Evolutionary conservation across 148 eudicot genomes (phyloP), one percentile per base, ranked within the genome.

Genomic region (Silene uniflora): DNA sequence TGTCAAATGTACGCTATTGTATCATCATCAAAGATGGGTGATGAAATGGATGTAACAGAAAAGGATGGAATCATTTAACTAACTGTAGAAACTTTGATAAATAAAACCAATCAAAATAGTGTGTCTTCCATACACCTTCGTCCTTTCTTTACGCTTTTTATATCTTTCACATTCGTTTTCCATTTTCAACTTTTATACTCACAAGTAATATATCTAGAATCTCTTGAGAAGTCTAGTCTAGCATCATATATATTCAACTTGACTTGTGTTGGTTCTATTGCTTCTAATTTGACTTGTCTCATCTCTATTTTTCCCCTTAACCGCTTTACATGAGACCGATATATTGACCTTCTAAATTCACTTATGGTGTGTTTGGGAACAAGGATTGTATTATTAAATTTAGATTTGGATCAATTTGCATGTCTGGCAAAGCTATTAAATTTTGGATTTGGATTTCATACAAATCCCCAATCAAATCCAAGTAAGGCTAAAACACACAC

Each of bases 171-270:
- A 24, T 35, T 59, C 21, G 8, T 46, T 24, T 46, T 61, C 47
- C 32, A 25, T 73, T 10, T 62, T 63, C 22, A 55, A 62, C 39
- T 73, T 39, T 39, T 39, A 39, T 39, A 6, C 44, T 39, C 44
- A 39, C 2, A 58, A n/a, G n/a, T n/a, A n/a, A n/a, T n/a, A n/a
- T 13, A 58, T 79, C 77, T 79, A 79, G 81, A 79, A 79, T 73
- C 52, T 49, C 10, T 7, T 17, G 67, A 67, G 17, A 35, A 23
- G 14, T 12, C 0, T 13, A 11, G 56, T 52, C 56, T 13, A 52
- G 4, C 56, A 1, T 52, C 17, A 52, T 16, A 4, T 10, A 52
- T 52, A 52, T 52, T 52, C 56, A 52, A 52, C 56, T 52, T 32
- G 35, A 32, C 56, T 13, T 49, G 11, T 49, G 55, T 49, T 49